A percentile compares a stretch with the other conserved stretches of the same genome.
These are phyloP conservation scores for Hondaea fermentalgiana DNA, from an alignment of 108 stramenopile genomes.

Conservation along the genomic window DNA sequence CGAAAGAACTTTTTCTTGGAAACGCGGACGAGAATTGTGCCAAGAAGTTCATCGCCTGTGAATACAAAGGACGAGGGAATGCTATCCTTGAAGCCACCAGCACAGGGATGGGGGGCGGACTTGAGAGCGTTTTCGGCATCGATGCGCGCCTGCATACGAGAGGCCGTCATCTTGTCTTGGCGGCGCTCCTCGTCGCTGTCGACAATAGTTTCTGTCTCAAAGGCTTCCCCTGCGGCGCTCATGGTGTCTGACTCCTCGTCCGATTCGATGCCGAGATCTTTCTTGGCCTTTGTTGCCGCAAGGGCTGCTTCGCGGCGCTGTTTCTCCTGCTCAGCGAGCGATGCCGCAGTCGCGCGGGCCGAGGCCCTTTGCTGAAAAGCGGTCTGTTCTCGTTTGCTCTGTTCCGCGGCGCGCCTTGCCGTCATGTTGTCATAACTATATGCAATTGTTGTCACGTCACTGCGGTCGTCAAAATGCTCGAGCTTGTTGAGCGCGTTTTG, in stretches of 20 bases:
- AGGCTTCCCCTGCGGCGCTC: neutral
- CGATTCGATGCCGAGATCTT: neutral
- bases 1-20: neutral
- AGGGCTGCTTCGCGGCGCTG: neutral
- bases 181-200: conserved; percentile 12
- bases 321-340: neutral
- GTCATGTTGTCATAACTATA: neutral
- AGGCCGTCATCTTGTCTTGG: neutral
- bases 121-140: neutral
- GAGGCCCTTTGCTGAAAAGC: neutral
- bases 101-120: neutral
- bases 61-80: neutral
- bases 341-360: neutral
- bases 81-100: neutral
- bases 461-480: neutral
- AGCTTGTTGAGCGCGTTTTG: neutral
- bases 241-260: neutral
- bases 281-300: neutral
- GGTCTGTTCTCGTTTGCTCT: neutral
- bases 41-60: neutral
- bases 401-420: neutral
- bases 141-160: neutral
- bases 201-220: neutral
- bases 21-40: neutral
- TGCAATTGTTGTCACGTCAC: neutral